Evolutionary conservation across 208 protist species (phyloP).

Genomic region (Leptomonas pyrrhocoris): DNA sequence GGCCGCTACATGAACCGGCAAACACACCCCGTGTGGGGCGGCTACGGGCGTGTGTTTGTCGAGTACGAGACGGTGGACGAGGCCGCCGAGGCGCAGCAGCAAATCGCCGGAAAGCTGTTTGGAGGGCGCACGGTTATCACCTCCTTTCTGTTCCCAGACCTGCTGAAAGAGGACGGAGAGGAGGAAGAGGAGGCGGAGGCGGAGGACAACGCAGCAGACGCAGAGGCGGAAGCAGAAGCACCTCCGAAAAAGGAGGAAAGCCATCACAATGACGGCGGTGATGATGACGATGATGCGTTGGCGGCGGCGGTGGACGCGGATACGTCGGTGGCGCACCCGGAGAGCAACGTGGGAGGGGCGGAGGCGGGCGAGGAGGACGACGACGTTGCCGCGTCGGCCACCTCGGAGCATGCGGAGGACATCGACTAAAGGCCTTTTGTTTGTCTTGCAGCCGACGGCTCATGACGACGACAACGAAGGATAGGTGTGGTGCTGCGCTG

Average conservation of each 20-base stretch:
- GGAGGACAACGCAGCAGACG: slow-evolving; percentile 5
- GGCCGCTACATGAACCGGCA: slow-evolving; percentile 65
- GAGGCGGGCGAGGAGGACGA: not conserved
- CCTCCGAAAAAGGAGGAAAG: not conserved
- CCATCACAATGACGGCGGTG: not conserved
- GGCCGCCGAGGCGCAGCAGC: slow-evolving; percentile 74
- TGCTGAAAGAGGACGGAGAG: slow-evolving; percentile 59
- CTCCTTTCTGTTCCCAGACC: slow-evolving; percentile 88
- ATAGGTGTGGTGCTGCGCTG: not conserved
- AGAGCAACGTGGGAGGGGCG: not conserved
- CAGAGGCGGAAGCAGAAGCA: no score
- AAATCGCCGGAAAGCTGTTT: slow-evolving; percentile 86
- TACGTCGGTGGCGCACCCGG: not conserved
- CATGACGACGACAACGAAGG: no score
- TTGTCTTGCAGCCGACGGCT: no score
- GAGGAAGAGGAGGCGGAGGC: slow-evolving; percentile 26
- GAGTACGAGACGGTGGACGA: slow-evolving; percentile 89
- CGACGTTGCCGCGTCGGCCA: slow-evolving; percentile 11
- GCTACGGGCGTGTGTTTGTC: slow-evolving; percentile 85
- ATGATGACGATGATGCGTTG: not conserved
- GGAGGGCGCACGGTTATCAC: slow-evolving; percentile 88
- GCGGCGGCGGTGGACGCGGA: not conserved
- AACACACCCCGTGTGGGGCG: slow-evolving; percentile 82
- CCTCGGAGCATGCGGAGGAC: slow-evolving; percentile 18
- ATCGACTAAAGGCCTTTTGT: slow-evolving; percentile 27